Evolutionary conservation across 2,329 filamentous ascomycete species (phyloP).

Genomic region (Colletotrichum sp.): DNA sequence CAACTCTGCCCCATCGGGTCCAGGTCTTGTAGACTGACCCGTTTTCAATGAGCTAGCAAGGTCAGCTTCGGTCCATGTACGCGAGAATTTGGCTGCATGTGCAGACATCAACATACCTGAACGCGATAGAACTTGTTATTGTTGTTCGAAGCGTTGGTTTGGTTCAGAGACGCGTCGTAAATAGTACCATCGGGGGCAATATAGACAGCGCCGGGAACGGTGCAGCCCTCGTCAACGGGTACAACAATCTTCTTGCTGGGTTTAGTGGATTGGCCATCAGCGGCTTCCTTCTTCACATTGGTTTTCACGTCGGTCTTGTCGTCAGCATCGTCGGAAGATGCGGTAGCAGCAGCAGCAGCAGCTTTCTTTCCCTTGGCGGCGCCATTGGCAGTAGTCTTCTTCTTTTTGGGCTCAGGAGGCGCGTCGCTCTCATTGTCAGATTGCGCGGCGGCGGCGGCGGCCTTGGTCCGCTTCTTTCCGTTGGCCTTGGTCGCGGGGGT

Average conservation of each 20-base stretch:
- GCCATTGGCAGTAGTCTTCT: constrained; percentile 26
- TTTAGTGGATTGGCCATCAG: constrained; percentile 52
- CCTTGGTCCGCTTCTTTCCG: constrained; percentile 21
- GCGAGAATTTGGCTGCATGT: not conserved
- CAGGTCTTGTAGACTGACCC: constrained; percentile 59
- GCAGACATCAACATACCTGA: constrained; percentile 53
- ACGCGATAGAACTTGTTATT: constrained; percentile 86
- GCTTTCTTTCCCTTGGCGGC: not conserved
- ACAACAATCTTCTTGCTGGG: constrained; percentile 46
- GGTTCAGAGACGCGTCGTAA: constrained; percentile 81
- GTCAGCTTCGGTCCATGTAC: not conserved
- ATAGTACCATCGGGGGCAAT: constrained; percentile 71
- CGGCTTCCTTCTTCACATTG: constrained; percentile 27
- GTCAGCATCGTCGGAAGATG: constrained; percentile 24
- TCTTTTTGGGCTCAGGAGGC: constrained; percentile 34
- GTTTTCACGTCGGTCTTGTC: constrained; percentile 33
- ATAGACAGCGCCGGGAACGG: constrained; percentile 58
- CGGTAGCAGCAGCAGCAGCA: not conserved
- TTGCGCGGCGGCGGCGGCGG: constrained; percentile 23
- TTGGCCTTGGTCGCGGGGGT: constrained; percentile 6
- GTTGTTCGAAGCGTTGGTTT: constrained; percentile 74
- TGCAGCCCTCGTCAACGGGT: constrained; percentile 54
- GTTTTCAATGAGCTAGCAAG: constrained; percentile 12
- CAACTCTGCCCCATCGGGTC: constrained; percentile 84
- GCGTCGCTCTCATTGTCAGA: constrained; percentile 26